Conservation (phyloP, 768 basidiomycete species). For the Serendipita indica region DNA sequence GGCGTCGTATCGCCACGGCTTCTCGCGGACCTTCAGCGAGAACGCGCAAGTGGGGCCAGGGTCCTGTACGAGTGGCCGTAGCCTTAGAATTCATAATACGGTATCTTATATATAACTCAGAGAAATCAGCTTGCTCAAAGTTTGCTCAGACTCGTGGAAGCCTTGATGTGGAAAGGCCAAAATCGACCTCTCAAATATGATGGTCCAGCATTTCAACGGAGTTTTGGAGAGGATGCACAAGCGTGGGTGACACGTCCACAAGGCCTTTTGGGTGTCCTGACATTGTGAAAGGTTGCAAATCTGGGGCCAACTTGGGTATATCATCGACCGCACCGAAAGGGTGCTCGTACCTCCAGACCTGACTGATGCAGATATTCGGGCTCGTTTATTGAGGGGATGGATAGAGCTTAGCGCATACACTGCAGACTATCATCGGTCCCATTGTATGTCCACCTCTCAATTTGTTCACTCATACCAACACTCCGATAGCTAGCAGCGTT, state of each 20-base stretch:
- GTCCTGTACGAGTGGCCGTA: conserved; percentile 40
- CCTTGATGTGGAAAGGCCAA: conserved; percentile 59
- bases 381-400: conserved; percentile 64
- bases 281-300: background rate
- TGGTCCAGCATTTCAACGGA: conserved; percentile 37
- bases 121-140: conserved; percentile 11
- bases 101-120: conserved; percentile 34
- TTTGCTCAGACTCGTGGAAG: conserved; percentile 48
- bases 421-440: conserved; percentile 36
- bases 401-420: conserved; percentile 59
- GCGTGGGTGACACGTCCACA: conserved; percentile 32
- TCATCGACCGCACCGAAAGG: background rate
- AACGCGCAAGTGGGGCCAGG: conserved; percentile 30
- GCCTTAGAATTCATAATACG: conserved; percentile 52
- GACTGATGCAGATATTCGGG: conserved; percentile 27
- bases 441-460: conserved; percentile 24
- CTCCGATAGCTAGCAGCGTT: conserved; percentile 18
- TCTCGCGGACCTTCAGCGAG: conserved; percentile 47
- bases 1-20: conserved; percentile 52
- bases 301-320: conserved; percentile 4
- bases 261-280: background rate
- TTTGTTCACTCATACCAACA: conserved; percentile 24
- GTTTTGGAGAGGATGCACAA: conserved; percentile 48
- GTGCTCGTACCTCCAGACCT: background rate
- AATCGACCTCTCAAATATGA: conserved; percentile 33